Base-by-base conservation (phyloP, 257 asterid genomes). In the Nyctanthes arbortristis region DNA sequence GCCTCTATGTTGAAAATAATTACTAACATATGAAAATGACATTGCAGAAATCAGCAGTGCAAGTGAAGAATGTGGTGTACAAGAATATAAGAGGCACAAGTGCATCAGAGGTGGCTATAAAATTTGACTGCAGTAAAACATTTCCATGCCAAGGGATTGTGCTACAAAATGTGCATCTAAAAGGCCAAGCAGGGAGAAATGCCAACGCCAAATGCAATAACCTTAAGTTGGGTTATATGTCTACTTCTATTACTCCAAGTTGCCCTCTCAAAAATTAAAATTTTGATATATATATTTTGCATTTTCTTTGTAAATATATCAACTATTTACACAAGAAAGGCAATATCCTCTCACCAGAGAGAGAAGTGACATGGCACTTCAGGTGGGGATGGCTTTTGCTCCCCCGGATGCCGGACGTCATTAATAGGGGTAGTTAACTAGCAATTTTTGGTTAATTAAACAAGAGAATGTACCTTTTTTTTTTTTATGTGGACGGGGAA, bases 61-160 rank as follows among this genome's bases (percentile, higher is more conserved):
- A 90, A 78, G 88, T 92, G 52, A 71, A 73, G 5, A 77, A 85
- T 54, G 74, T 92, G 13, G 14, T 78, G 37, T 92, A 90, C 60
- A 71, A 84, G 71, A 88, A 88, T 71, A 90, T 92, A 28, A 68
- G 9, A 18, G 96, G 98, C 3, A 79, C 98, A 14, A 90, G 96
- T 59, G 90, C 89, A 4, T 66, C 90, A 0, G 31, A 64, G 9
- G 78, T 40, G 36, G 98, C 96, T 7, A 80, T 92, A 35, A 69
- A 39, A 3, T 79, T 92, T 56, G 72, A 80, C 31, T 92, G 97
- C 79, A 88, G 96, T 29, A 35, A 66, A 61, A 82, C 56, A 29
- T 66, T 66, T 61, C 95, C 97, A 5, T 92, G 97, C 69, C 68
- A 73, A 57, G 92, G 86, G 2, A 88, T 92, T 18, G 73, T 73